Evolutionary conservation across 225 moss, liverwort and hornwort genomes (phyloP), one percentile per base, ranked within the genome.

Genomic region (Straminergon stramineum): DNA sequence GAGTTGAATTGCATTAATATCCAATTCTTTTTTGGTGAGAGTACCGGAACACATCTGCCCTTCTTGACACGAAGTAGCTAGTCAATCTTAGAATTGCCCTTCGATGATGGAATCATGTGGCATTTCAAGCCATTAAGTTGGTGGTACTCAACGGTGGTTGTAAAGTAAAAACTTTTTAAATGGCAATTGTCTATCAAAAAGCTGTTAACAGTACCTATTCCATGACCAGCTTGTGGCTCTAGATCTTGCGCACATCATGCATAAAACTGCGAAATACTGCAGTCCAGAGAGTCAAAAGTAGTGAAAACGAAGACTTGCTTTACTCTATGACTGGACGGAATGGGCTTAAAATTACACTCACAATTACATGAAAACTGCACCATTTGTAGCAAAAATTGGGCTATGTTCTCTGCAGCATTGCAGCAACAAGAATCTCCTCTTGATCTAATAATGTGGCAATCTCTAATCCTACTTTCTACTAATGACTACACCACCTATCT

Each of bases 361-460:
- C 73, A 74, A 84, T 60, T 89, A 66, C 88, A 89, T 84, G 88
- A 79, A 57, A 90, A 87, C 81, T 90, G 90, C 85, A 92, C 45
- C 81, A 66, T 74, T 67, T 84, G 79, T 66, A 79, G 74, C 88
- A 83, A 89, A 92, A 90, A 84, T 79, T 85, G 78, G 82, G 85
- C 64, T 82, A 64, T 30, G 60, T 61, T 84, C 86, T 71, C 81
- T 79, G 89, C 78, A 78, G 48, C 84, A 57, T 78, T 30, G 58
- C 86, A 90, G 74, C 79, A 71, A 83, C 79, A 86, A 88, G 78
- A 92, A 90, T 65, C 60, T 71, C 64, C 61, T 75, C 70, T 66
- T 57, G 51, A 71, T 64, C 86, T 76, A 64, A 35, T 79, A 57
- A 82, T 86, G 81, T 76, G 74, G 73, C 84, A 80, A 73, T 84